phyloP scores from a whole-genome alignment of 148 eudicot genomes.

The Fagopyrum esculentum region DNA sequence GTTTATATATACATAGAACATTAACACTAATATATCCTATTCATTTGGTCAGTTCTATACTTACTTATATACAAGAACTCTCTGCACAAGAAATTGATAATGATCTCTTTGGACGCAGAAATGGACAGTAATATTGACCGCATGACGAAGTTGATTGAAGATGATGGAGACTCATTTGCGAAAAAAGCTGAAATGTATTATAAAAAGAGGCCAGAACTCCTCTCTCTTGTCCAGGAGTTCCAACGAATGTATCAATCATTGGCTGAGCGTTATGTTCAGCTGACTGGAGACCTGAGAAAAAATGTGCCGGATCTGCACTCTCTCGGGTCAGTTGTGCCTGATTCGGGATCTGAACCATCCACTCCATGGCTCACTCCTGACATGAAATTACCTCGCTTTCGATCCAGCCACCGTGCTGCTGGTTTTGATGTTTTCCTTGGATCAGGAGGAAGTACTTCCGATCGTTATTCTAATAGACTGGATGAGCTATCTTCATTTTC shows the following conservation, averaged over 20 bases:
- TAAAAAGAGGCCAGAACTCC: constrained; percentile 66
- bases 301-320: constrained; percentile 59
- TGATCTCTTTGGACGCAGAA: constrained; percentile 32
- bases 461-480: constrained; percentile 34
- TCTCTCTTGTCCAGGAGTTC: constrained; percentile 71
- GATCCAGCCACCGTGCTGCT: constrained; percentile 75
- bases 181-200: constrained; percentile 88
- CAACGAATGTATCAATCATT: constrained; percentile 66
- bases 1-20: not conserved
- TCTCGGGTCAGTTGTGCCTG: constrained; percentile 62
- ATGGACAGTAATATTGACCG: constrained; percentile 62
- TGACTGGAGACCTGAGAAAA: constrained; percentile 61
- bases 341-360: constrained; percentile 49
- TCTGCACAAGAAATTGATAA: not conserved
- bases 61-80: not conserved
- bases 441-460: constrained; percentile 46
- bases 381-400: constrained; percentile 34
- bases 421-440: constrained; percentile 85
- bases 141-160: constrained; percentile 78
- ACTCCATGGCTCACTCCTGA: constrained; percentile 38
- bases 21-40: not conserved
- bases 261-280: constrained; percentile 82
- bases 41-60: not conserved
- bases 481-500: constrained; percentile 62
- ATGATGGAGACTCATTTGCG: constrained; percentile 84